Base-by-base conservation (phyloP, 179 eudicot genomes). In the Actinidia chinensis region DNA sequence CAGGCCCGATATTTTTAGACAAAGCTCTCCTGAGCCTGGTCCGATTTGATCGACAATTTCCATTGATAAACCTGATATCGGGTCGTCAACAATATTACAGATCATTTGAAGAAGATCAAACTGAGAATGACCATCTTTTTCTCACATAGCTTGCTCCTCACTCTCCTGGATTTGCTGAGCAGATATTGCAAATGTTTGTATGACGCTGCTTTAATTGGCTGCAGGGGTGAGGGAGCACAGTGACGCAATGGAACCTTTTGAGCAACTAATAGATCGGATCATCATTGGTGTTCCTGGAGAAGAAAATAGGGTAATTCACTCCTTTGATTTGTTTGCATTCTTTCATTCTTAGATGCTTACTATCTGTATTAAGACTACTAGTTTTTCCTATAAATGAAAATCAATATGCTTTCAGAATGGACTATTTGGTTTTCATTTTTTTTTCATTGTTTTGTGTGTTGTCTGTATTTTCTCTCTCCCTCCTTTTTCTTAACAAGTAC, bases 91-190 rank as follows among this genome's bases (percentile, higher is more conserved):
- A 93, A 91, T 93, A 69, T 93, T 93, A 75, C 89, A 69, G 74
- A 89, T 93, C 33, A 93, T 83, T 78, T 93, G 79, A 87, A 84
- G 8, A 93, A 91, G 82, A 59, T 91, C 56, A 91, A 93, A 84
- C 97, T 93, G 86, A 56, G 97, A 91, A 51, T 89, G 94, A 36
- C 86, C 98, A 18, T 89, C 65, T 83, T 91, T 81, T 78, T 93
- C 97, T 0, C 90, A 91, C 72, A 90, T 96, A 80, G n/a, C 94
- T 93, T 78, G 92, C 97, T 17, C 96, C 96, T 70, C 84, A 91
- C 58, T 90, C 97, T 28, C 97, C 97, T 81, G 97, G 97, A 52
- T 93, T 93, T 86, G 93, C 98, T 83, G 98, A 74, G 98, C 98
- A 13, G 98, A 93, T 73, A 93, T 93, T 65, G 98, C 98, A 23